Conservation (phyloP, 2,329 filamentous ascomycete genomes). For the Beauveria pseudobassiana region DNA sequence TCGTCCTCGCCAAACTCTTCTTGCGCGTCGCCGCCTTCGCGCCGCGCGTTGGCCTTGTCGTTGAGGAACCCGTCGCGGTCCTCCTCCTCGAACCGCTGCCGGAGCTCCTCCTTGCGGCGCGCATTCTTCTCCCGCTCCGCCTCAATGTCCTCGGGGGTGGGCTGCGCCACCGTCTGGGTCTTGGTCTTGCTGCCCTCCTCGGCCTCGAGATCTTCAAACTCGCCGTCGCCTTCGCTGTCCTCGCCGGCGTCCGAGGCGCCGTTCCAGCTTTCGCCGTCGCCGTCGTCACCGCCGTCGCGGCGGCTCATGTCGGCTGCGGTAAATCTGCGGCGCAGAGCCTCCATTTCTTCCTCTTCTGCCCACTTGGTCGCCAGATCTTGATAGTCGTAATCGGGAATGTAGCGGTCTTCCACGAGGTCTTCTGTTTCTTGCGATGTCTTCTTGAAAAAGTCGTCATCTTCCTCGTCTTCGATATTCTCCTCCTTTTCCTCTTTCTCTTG, state of each 20-base stretch:
- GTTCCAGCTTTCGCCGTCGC: slow-evolving; percentile 47
- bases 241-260: slow-evolving; percentile 46
- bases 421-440: slow-evolving; percentile 57
- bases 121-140: slow-evolving; percentile 89
- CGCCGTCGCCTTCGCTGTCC: slow-evolving; percentile 45
- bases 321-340: slow-evolving; percentile 67
- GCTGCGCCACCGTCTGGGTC: slow-evolving; percentile 28
- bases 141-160: slow-evolving; percentile 53
- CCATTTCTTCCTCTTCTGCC: slow-evolving; percentile 71
- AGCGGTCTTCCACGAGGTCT: slow-evolving; percentile 71
- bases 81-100: slow-evolving; percentile 91
- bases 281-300: slow-evolving; percentile 22
- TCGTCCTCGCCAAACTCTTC: slow-evolving; percentile 95
- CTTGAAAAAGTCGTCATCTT: slow-evolving; percentile 58
- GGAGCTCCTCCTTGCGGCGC: slow-evolving; percentile 86
- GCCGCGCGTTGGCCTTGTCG: slow-evolving; percentile 70
- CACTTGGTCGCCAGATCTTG: slow-evolving; percentile 76
- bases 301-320: slow-evolving; percentile 54
- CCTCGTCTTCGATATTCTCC: slow-evolving; percentile 51
- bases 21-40: slow-evolving; percentile 60
- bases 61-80: slow-evolving; percentile 94
- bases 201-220: slow-evolving; percentile 48
- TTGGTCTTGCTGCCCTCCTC: slow-evolving; percentile 55
- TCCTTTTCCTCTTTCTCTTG: slow-evolving; percentile 48
- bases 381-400: slow-evolving; percentile 74